A percentile compares a stretch with the other conserved stretches of the same genome.
These are phyloP conservation scores for Leptographium galeiforme DNA, from an alignment of 2,329 filamentous ascomycete species.

Conservation along the genomic window DNA sequence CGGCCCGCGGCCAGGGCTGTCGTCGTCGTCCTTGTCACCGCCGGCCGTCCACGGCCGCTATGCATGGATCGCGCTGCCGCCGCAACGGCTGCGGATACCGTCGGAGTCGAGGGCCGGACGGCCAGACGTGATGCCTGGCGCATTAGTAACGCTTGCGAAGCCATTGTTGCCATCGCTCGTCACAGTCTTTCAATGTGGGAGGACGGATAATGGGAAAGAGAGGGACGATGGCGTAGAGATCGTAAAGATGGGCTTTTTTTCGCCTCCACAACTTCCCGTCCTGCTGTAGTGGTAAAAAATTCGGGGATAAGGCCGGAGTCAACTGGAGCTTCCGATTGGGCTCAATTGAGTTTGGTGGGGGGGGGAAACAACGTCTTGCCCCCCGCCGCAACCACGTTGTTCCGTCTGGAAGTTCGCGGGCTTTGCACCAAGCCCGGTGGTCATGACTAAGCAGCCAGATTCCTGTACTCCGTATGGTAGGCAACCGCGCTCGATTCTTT, in stretches of 20 bases:
- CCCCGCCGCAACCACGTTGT: no score
- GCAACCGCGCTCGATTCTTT: no score
- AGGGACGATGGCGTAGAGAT: not conserved
- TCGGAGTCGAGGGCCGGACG: constrained; percentile 20
- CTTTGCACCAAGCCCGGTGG: no score
- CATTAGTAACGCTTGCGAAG: constrained; percentile 6
- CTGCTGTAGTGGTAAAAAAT: not conserved
- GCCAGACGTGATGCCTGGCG: constrained; percentile 59
- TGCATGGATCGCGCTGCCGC: constrained; percentile 14
- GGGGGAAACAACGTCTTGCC: no score
- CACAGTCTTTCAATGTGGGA: not conserved
- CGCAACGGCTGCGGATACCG: constrained; percentile 20
- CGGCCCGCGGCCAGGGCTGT: not conserved
- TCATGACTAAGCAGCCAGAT: no score
- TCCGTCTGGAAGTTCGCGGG: no score
- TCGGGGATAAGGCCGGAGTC: not conserved
- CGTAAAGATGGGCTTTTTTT: not conserved
- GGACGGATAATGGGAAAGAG: no score
- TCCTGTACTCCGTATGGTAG: no score
- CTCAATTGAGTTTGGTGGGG: not conserved
- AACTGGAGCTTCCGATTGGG: not conserved
- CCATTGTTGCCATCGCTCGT: constrained; percentile 2
- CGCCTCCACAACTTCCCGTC: not conserved
- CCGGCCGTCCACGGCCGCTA: constrained; percentile 18
- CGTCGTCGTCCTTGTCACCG: constrained; percentile 13